phyloP scores from a whole-genome alignment of 306 rosid species.

The Begonia peltatifolia region DNA sequence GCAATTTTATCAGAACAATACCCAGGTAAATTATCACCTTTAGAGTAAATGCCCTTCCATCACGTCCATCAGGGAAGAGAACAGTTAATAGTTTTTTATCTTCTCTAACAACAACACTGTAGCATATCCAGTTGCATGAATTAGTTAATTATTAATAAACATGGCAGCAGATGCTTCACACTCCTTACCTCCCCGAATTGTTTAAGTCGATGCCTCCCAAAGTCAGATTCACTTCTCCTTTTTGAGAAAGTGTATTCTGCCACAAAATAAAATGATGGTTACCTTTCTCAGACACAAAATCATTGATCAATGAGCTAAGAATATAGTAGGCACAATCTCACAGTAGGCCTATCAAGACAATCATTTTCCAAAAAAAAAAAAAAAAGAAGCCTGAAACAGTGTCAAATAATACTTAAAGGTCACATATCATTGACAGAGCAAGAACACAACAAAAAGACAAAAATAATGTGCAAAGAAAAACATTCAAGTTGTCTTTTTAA shows the following conservation, averaged over 20 bases:
- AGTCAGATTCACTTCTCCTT: slow-evolving; percentile 92
- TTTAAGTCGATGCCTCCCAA: slow-evolving; percentile 98
- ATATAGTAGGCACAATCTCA: too few relatives aligned
- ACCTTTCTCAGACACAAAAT: not conserved
- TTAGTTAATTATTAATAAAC: slow-evolving; percentile 10
- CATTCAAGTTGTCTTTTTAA: too few relatives aligned
- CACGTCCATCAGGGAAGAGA: slow-evolving; percentile 98
- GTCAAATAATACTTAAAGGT: too few relatives aligned
- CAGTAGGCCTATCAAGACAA: too few relatives aligned
- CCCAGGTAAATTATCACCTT: slow-evolving; percentile 37
- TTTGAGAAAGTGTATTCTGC: slow-evolving; percentile 86
- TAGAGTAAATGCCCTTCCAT: slow-evolving; percentile 97
- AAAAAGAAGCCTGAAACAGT: too few relatives aligned
- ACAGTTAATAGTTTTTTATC: slow-evolving; percentile 95
- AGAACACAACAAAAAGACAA: too few relatives aligned
- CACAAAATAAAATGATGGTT: slow-evolving; percentile 12
- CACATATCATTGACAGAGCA: too few relatives aligned
- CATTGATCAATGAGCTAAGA: too few relatives aligned
- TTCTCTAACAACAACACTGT: slow-evolving; percentile 96
- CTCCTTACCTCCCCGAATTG: slow-evolving; percentile 89
- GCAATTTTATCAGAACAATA: not conserved
- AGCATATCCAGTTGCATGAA: slow-evolving; percentile 20
- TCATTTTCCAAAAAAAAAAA: too few relatives aligned
- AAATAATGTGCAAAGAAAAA: too few relatives aligned
- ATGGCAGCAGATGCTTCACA: slow-evolving; percentile 3